These are phyloP conservation scores for Solanum lycopersicoides DNA, from an alignment of 257 asterid genomes.

Conservation along the genomic window DNA sequence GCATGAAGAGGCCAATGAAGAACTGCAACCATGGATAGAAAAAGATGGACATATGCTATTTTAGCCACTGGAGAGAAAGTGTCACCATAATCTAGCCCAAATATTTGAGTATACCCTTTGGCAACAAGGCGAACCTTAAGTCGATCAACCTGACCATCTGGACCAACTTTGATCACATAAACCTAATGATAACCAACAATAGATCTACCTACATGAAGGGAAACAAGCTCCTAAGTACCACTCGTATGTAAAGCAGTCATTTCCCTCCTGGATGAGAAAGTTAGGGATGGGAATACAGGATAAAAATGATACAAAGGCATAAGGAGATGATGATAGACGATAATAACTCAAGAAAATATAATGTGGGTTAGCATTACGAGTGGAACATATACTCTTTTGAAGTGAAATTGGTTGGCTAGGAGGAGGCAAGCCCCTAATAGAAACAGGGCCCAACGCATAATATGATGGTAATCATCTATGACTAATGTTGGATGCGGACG, in stretches of 20 bases:
- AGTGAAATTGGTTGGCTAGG: not conserved
- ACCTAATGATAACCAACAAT: not conserved
- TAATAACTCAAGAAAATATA: no score
- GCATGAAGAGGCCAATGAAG: not conserved
- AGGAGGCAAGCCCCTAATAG: not conserved
- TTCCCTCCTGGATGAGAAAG: not conserved
- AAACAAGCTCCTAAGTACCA: not conserved
- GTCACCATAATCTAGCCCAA: not conserved
- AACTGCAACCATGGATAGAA: not conserved
- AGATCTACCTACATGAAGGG: not conserved
- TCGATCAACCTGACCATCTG: not conserved
- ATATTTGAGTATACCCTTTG: not conserved
- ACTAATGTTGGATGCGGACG: not conserved
- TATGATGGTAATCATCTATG: not conserved
- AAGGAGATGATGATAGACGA: not conserved
- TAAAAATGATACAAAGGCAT: not conserved
- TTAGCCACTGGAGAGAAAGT: not conserved
- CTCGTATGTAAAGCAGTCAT: not conserved
- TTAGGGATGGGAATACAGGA: not conserved
- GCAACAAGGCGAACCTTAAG: not conserved
- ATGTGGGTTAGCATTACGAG: not conserved
- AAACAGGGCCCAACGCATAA: not conserved
- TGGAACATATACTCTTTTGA: not conserved
- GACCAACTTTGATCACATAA: not conserved
- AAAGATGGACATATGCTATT: not conserved